phyloP scores from a whole-genome alignment of 2,329 filamentous ascomycete genomes.

The Penicillium sp. region DNA sequence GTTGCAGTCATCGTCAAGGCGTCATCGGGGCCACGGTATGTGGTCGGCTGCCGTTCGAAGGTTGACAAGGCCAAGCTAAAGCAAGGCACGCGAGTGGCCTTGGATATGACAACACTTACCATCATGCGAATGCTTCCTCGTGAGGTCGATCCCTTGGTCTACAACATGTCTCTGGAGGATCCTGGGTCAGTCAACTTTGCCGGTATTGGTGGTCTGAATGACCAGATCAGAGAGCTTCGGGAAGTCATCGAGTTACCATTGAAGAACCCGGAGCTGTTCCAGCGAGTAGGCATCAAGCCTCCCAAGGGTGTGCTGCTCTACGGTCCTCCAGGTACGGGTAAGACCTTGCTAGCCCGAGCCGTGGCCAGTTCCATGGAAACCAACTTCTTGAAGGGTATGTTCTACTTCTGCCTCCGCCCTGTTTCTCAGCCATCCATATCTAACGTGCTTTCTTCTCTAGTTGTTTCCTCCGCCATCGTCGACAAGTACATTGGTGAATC shows the following conservation, averaged over 20 bases:
- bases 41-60: conserved; percentile 96
- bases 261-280: conserved; percentile 97
- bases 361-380: conserved; percentile 96
- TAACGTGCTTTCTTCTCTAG: conserved; percentile 50
- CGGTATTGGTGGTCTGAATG: conserved; percentile 95
- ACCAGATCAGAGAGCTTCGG: conserved; percentile 94
- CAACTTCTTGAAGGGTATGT: conserved; percentile 91
- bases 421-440: background rate
- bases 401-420: background rate
- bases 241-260: conserved; percentile 97
- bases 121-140: conserved; percentile 99
- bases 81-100: conserved; percentile 94
- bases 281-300: conserved; percentile 96
- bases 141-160: conserved; percentile 96
- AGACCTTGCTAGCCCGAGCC: conserved; percentile 90
- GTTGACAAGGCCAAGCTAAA: conserved; percentile 97
- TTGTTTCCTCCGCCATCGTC: conserved; percentile 97
- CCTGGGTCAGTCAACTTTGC: conserved; percentile 97
- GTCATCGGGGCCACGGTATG: conserved; percentile 94
- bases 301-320: conserved; percentile 97
- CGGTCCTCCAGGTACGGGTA: conserved; percentile 93
- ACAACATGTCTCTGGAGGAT: conserved; percentile 99
- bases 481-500: conserved; percentile 99
- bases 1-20: conserved; percentile 91
- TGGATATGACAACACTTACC: conserved; percentile 99